These are phyloP conservation scores for Phaeotremella fagi DNA, from an alignment of 768 basidiomycete species.

Conservation along the genomic window DNA sequence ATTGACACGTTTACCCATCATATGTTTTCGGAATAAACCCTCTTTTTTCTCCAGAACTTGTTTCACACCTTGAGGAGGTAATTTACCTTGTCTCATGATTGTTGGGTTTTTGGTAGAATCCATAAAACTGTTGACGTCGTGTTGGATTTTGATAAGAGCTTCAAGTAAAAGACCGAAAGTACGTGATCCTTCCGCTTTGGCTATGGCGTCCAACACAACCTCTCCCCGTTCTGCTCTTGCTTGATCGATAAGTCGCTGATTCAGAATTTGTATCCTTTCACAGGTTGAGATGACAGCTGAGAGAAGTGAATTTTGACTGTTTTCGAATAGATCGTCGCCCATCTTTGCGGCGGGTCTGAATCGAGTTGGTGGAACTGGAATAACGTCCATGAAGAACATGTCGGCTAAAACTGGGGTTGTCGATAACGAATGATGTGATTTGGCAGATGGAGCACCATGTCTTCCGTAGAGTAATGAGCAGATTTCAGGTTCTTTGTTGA, in stretches of 20 bases:
- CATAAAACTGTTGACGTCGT: slow-evolving; percentile 94
- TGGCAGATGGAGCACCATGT: slow-evolving; percentile 71
- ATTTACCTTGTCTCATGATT: slow-evolving; percentile 75
- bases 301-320: slow-evolving; percentile 89
- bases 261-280: slow-evolving; percentile 64
- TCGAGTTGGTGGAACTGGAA: slow-evolving; percentile 87
- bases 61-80: slow-evolving; percentile 89
- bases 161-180: slow-evolving; percentile 70
- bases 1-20: slow-evolving; percentile 99
- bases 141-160: slow-evolving; percentile 78
- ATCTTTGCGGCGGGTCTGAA: slow-evolving; percentile 90
- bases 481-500: slow-evolving; percentile 72
- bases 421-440: not conserved
- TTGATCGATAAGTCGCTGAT: slow-evolving; percentile 54
- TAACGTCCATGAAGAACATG: slow-evolving; percentile 93
- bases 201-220: slow-evolving; percentile 54
- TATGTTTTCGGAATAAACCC: slow-evolving; percentile 93
- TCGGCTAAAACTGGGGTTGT: slow-evolving; percentile 57
- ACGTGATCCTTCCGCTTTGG: slow-evolving; percentile 54
- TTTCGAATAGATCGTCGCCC: slow-evolving; percentile 90
- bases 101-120: slow-evolving; percentile 93
- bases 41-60: slow-evolving; percentile 98
- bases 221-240: slow-evolving; percentile 35
- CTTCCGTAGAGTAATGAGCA: slow-evolving; percentile 86
- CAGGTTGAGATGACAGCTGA: slow-evolving; percentile 73